Conservation (phyloP, 75 land plant genomes). For the Cryptomeria japonica region DNA sequence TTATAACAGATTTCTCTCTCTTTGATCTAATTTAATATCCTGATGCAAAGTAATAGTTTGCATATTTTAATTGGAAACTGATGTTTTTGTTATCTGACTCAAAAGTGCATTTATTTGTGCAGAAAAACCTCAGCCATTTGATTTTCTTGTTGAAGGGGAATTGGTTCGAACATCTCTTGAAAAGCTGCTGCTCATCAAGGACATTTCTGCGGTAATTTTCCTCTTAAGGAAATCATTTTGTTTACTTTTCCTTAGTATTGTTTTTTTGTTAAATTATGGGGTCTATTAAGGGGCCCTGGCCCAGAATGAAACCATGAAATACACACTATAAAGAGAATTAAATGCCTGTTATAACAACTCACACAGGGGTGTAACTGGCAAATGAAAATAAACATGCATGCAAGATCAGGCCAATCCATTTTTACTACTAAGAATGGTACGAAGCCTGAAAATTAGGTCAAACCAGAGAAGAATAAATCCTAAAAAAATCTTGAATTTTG, state of each 20-base stretch:
- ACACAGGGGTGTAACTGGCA: too few relatives aligned
- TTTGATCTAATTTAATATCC: not conserved
- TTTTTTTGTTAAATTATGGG: too few relatives aligned
- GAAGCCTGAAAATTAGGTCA: too few relatives aligned
- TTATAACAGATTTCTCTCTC: not conserved
- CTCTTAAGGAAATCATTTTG: slow-evolving; percentile 1
- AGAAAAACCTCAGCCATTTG: slow-evolving; percentile 72
- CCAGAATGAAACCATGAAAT: too few relatives aligned
- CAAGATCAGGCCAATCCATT: too few relatives aligned
- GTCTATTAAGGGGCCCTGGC: too few relatives aligned
- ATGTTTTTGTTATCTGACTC: not conserved
- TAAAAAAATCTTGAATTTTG: too few relatives aligned
- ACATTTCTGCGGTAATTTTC: slow-evolving; percentile 70
- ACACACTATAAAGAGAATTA: too few relatives aligned
- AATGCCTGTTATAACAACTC: too few relatives aligned
- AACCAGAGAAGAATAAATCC: too few relatives aligned
- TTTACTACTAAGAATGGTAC: too few relatives aligned
- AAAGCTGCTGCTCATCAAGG: slow-evolving; percentile 64
- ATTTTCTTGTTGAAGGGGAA: slow-evolving; percentile 83
- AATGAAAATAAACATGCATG: too few relatives aligned
- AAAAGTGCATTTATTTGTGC: slow-evolving; percentile 4
- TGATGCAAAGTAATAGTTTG: not conserved
- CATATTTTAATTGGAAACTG: not conserved
- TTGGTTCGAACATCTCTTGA: slow-evolving; percentile 79
- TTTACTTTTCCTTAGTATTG: not conserved